Evolutionary conservation across 306 rosid species (phyloP).

Genomic region (Alnus glutinosa): DNA sequence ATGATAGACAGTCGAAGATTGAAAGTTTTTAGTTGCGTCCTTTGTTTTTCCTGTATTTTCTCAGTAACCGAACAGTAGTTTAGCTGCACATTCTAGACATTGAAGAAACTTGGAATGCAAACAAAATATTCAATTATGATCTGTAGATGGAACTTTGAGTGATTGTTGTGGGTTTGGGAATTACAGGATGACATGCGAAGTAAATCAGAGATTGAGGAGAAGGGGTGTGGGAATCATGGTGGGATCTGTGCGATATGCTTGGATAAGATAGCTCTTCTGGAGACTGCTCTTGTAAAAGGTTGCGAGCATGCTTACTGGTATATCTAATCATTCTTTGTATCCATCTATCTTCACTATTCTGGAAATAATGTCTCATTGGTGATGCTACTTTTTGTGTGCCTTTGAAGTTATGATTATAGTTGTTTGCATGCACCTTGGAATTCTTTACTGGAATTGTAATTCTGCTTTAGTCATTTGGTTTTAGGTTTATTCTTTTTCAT

Average conservation of each 20-base stretch:
- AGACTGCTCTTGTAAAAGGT: constrained; percentile 84
- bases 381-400: neutral
- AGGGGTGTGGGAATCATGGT: constrained; percentile 52
- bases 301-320: constrained; percentile 99
- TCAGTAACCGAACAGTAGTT: neutral
- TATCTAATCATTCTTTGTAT: constrained; percentile 38
- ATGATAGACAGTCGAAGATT: neutral
- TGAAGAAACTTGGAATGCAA: neutral
- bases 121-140: neutral
- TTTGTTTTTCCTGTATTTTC: neutral
- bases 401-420: constrained; percentile 9
- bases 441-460: neutral
- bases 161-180: constrained; percentile 20
- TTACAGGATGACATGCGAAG: constrained; percentile 47
- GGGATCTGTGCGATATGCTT: constrained; percentile 79
- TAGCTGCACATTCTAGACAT: neutral
- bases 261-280: constrained; percentile 66
- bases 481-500: too few species aligned
- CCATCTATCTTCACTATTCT: constrained; percentile 1
- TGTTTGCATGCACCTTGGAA: neutral
- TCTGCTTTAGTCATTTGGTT: neutral
- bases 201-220: constrained; percentile 34
- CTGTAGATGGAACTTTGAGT: neutral
- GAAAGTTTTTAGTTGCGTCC: neutral
- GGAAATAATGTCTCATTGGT: constrained; percentile 13